Conservation (phyloP, 805 yeast species). For the Starmerella powellii region DNA sequence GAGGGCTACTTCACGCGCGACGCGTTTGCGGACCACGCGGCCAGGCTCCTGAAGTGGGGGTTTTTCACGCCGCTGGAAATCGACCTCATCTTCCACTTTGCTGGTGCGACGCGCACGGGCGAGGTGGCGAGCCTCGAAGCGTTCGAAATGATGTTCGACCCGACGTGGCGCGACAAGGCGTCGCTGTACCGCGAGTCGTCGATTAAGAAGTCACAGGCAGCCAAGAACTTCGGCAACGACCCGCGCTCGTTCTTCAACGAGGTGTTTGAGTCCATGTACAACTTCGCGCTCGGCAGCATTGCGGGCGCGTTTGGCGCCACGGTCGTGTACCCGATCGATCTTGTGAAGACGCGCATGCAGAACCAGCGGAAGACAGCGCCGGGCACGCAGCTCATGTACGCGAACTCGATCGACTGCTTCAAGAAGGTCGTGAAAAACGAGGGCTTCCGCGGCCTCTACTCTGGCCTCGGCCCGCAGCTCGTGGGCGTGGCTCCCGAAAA, state of each 20-base stretch:
- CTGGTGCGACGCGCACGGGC: slow-evolving; percentile 23
- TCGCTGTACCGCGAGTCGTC: slow-evolving; percentile 27
- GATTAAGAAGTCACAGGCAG: slow-evolving; percentile 30
- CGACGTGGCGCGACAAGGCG: slow-evolving; percentile 33
- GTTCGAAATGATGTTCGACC: slow-evolving; percentile 34
- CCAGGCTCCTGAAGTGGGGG: slow-evolving; percentile 31
- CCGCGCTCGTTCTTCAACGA: slow-evolving; percentile 38
- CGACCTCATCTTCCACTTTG: slow-evolving; percentile 35
- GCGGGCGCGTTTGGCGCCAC: slow-evolving; percentile 99
- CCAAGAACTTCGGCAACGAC: slow-evolving; percentile 31
- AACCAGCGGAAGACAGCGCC: slow-evolving; percentile 56
- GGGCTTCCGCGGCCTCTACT: slow-evolving; percentile 75
- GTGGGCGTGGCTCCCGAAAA: slow-evolving; percentile 98
- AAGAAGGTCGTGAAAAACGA: slow-evolving; percentile 61
- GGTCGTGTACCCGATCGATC: slow-evolving; percentile 89
- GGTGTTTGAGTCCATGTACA: slow-evolving; percentile 75
- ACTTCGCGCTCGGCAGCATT: slow-evolving; percentile 78
- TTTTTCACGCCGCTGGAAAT: slow-evolving; percentile 35
- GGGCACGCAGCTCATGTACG: slow-evolving; percentile 41
- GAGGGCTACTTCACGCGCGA: slow-evolving; percentile 31
- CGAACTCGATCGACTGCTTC: slow-evolving; percentile 77
- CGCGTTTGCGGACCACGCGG: slow-evolving; percentile 33
- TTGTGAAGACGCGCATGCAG: slow-evolving; percentile 94
- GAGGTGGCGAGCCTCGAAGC: slow-evolving; percentile 25
- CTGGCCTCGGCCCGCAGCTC: slow-evolving; percentile 87